phyloP scores from a whole-genome alignment of 768 basidiomycete genomes.

The Termitomyces sp. region DNA sequence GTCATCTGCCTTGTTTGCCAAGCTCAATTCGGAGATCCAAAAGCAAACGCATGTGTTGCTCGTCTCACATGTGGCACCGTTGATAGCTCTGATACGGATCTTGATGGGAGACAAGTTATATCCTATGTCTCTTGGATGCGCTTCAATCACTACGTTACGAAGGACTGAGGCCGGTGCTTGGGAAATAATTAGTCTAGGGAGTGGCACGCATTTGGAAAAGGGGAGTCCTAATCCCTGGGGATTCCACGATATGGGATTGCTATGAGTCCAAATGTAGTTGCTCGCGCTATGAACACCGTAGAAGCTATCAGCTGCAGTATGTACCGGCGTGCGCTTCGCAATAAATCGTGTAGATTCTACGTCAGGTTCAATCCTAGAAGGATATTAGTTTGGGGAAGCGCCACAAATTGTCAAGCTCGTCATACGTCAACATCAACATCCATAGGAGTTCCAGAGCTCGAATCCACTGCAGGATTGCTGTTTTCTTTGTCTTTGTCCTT shows the following conservation, averaged over 20 bases:
- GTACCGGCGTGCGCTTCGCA: background rate
- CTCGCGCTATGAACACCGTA: background rate
- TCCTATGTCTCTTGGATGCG: background rate
- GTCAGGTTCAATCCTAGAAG: background rate
- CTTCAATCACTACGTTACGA: background rate
- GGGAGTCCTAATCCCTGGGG: background rate
- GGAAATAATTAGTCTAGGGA: background rate
- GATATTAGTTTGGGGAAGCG: background rate
- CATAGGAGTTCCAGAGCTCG: constrained; percentile 12
- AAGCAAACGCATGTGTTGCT: background rate
- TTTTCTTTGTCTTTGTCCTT: constrained; percentile 30
- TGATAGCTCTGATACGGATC: background rate
- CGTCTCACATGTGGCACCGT: background rate
- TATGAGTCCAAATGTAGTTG: background rate
- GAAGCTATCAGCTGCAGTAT: background rate
- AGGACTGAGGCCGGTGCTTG: background rate
- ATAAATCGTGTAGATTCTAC: background rate
- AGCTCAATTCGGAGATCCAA: background rate
- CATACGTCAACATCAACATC: constrained; percentile 15
- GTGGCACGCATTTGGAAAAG: background rate
- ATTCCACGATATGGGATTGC: background rate
- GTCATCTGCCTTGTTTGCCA: background rate
- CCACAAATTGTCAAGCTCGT: background rate
- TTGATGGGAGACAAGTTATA: background rate
- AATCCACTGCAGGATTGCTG: constrained; percentile 18